Percentiles rank a stretch among this genome's conserved stretches.
These are phyloP conservation scores for Lactuca saligna DNA, from an alignment of 129 eudicot species.

Conservation along the genomic window DNA sequence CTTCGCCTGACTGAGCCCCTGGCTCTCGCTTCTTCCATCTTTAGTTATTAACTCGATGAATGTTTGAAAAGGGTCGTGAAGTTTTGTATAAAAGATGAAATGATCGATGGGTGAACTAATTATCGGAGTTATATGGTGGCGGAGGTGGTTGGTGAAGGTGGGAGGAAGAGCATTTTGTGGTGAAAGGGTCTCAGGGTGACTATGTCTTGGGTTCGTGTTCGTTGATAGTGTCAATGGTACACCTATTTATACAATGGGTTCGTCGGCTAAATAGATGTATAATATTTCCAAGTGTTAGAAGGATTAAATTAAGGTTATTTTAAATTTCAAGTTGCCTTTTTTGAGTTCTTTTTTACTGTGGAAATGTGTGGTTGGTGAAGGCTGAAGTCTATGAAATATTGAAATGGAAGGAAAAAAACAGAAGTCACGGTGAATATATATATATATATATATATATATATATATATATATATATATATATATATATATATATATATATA, in stretches of 20 bases:
- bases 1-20: conserved; percentile 30
- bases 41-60: background rate
- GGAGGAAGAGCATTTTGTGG: conserved; percentile 20
- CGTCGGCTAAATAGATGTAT: background rate
- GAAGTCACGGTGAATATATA: no score
- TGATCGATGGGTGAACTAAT: background rate
- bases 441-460: no score
- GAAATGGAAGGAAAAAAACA: no score
- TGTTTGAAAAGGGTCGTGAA: background rate
- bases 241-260: conserved; percentile 21
- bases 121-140: conserved; percentile 5
- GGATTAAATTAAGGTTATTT: background rate
- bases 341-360: conserved; percentile 18
- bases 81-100: background rate
- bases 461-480: no score
- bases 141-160: conserved; percentile 33
- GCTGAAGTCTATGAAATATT: background rate
- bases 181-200: conserved; percentile 26
- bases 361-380: conserved; percentile 30
- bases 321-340: conserved; percentile 9
- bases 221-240: conserved; percentile 33
- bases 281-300: background rate
- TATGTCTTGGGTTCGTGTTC: background rate
- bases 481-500: no score
- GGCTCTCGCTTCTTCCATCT: conserved; percentile 28